phyloP scores from a whole-genome alignment of 2,329 filamentous ascomycete species.

The Aspergillus calidoustus region DNA sequence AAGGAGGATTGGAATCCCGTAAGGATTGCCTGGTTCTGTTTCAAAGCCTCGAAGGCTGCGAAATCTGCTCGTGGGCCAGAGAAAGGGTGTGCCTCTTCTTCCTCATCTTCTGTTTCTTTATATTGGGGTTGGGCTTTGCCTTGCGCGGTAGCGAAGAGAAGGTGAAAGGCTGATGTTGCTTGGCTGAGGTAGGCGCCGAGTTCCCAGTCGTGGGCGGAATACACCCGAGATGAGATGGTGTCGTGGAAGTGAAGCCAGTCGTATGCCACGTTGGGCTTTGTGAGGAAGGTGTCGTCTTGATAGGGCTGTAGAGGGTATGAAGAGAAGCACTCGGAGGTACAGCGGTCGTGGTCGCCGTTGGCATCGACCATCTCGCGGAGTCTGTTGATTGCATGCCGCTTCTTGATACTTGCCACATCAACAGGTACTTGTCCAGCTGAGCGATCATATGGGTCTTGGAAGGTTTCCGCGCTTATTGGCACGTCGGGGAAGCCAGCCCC shows the following conservation, averaged over 20 bases:
- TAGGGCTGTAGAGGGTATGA: conserved; percentile 85
- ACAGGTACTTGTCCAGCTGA: conserved; percentile 40
- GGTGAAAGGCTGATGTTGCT: conserved; percentile 85
- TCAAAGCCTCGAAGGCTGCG: conserved; percentile 77
- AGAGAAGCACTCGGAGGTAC: conserved; percentile 75
- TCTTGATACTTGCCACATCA: conserved; percentile 64
- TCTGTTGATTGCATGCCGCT: conserved; percentile 62
- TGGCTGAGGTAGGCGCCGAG: conserved; percentile 84
- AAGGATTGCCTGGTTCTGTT: conserved; percentile 75
- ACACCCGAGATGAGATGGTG: conserved; percentile 75
- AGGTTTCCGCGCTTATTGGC: conserved; percentile 43
- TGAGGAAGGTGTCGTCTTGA: conserved; percentile 89
- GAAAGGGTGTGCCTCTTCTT: conserved; percentile 69
- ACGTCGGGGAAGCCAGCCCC: conserved; percentile 63
- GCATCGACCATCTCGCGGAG: conserved; percentile 67
- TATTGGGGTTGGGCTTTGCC: conserved; percentile 47
- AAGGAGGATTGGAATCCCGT: conserved; percentile 74
- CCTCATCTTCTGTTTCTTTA: conserved; percentile 48
- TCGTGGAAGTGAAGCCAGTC: conserved; percentile 98
- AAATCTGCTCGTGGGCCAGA: conserved; percentile 82
- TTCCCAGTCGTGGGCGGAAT: conserved; percentile 90
- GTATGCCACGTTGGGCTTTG: conserved; percentile 83
- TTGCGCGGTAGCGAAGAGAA: conserved; percentile 79
- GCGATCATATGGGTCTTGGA: conserved; percentile 40
- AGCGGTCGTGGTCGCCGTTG: conserved; percentile 65